Evolutionary conservation across 106 monocot genomes (phyloP).

Genomic region (Dioscorea zingiberensis): DNA sequence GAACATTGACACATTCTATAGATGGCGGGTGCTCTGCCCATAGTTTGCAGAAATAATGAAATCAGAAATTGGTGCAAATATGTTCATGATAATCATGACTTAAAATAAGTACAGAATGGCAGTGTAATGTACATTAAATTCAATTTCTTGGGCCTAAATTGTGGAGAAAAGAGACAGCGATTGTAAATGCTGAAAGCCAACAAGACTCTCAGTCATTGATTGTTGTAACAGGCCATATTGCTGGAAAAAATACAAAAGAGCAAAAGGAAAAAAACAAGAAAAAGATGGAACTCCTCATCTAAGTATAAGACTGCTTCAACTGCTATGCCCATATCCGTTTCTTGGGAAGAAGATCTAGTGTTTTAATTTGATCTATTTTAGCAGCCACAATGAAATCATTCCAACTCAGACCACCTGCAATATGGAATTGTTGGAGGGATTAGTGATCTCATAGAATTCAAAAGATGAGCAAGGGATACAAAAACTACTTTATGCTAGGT

Average conservation of each 20-base stretch:
- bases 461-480: background rate
- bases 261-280: background rate
- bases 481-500: background rate
- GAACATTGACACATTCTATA: too few relatives aligned
- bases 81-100: too few relatives aligned
- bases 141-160: background rate
- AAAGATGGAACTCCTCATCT: background rate
- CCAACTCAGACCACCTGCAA: slow-evolving; percentile 83
- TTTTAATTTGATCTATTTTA: slow-evolving; percentile 66
- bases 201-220: too few relatives aligned
- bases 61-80: too few relatives aligned
- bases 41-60: too few relatives aligned
- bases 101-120: too few relatives aligned
- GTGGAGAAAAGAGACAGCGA: background rate
- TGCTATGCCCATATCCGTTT: slow-evolving; percentile 85
- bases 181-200: too few relatives aligned
- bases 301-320: background rate
- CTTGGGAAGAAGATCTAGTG: slow-evolving; percentile 74
- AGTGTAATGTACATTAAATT: too few relatives aligned
- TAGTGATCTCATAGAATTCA: background rate
- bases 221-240: background rate
- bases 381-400: slow-evolving; percentile 92
- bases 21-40: too few relatives aligned
- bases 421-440: background rate
- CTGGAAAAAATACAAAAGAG: background rate